Conservation (phyloP, 441 rosid species). For the Capsella rubella region DNA sequence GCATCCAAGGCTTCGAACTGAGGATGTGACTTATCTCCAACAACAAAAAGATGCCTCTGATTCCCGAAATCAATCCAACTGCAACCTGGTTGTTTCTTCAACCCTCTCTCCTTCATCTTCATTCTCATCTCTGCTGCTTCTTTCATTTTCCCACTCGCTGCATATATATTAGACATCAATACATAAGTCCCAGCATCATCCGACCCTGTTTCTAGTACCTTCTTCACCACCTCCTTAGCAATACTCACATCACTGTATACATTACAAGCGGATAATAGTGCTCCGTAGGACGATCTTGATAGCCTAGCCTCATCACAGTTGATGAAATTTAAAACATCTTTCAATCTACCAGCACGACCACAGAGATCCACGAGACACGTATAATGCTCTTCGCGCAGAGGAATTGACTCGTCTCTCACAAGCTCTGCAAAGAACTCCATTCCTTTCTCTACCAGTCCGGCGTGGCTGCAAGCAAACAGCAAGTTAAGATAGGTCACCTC, state of each 20-base stretch:
- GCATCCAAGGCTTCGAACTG: slow-evolving; percentile 47
- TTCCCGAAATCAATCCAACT: slow-evolving; percentile 65
- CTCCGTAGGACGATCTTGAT: slow-evolving; percentile 61
- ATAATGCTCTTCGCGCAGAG: slow-evolving; percentile 64
- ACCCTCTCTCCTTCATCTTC: slow-evolving; percentile 62
- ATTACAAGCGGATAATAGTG: slow-evolving; percentile 70
- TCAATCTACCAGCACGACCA: slow-evolving; percentile 66
- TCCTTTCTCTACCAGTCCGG: slow-evolving; percentile 71
- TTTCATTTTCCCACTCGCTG: slow-evolving; percentile 56
- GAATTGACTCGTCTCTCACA: slow-evolving; percentile 49
- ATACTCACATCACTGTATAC: slow-evolving; percentile 53
- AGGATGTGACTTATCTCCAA: slow-evolving; percentile 62
- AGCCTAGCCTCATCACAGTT: slow-evolving; percentile 43
- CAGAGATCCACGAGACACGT: slow-evolving; percentile 72
- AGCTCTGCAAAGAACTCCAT: slow-evolving; percentile 58
- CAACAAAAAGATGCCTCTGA: slow-evolving; percentile 57
- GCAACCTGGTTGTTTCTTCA: slow-evolving; percentile 78
- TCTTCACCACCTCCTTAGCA: slow-evolving; percentile 62
- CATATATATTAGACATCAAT: slow-evolving; percentile 65
- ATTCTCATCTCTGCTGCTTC: slow-evolving; percentile 60
- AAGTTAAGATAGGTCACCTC: slow-evolving; percentile 66
- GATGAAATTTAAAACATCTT: slow-evolving; percentile 57
- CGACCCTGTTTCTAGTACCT: slow-evolving; percentile 56
- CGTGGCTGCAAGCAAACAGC: slow-evolving; percentile 71
- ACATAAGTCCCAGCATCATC: slow-evolving; percentile 62